Evolutionary conservation across 768 basidiomycete genomes (phyloP), one percentile per base, ranked within the genome.

Genomic region (Kwoniella bestiolae): DNA sequence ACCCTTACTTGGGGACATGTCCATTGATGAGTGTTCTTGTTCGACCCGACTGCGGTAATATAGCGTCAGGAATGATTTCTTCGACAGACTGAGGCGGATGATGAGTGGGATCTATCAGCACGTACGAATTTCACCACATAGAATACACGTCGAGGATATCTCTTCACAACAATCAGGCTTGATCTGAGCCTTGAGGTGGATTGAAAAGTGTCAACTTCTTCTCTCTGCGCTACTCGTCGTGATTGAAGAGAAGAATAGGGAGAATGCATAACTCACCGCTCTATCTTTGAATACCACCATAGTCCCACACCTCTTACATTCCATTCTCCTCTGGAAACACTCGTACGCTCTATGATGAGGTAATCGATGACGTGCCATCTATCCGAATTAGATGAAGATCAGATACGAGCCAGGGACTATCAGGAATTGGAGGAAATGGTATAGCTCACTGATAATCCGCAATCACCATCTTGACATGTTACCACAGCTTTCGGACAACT

Each of bases 251-350:
- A 12, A 52, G 31, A 26, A 52, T 21, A 49, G 5, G 38, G 6
- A 21, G 55, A 14, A 52, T 35, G n/a, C n/a, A 14, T n/a, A 21
- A 60, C 73, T 61, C 38, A 74, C 73, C 18, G 47, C 63, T 8
- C 60, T 59, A 38, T 71, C 71, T 14, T 51, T 51, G 55, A 76
- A 76, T 6, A 56, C 64, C 21, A 76, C 29, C 8, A 71, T 57
- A 25, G 69, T 71, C 3, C 66, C 67, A 38, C 74, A 76, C 34
- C 57, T 67, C 18, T 60, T 38, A 46, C 74, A 76, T 44, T 72
- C 70, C 74, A 76, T 76, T 49, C 63, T 70, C 3, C 74, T 57
- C 51, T 73, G 72, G 38, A 73, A 73, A 46, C 74, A 76, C 26
- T 73, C 72, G 44, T 76, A 76, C 12, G 70, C 72, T 12, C 74